Percentiles rank a stretch among this genome's conserved stretches.
phyloP scores from a whole-genome alignment of 2,329 filamentous ascomycete species.

The Scedosporium dehoogii region DNA sequence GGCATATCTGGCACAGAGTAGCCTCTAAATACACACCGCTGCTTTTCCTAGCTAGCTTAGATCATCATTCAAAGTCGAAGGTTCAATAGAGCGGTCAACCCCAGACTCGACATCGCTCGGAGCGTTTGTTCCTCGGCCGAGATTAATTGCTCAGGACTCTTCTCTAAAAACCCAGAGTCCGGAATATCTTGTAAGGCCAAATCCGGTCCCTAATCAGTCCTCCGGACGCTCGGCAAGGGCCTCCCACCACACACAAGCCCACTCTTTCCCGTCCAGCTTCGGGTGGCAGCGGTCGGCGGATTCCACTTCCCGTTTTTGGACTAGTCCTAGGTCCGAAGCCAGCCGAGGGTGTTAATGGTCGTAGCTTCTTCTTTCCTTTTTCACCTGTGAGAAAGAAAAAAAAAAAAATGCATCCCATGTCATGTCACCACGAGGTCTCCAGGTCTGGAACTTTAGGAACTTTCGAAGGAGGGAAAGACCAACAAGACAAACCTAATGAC shows the following conservation, averaged over 20 bases:
- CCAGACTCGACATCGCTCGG: neutral
- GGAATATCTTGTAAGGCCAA: neutral
- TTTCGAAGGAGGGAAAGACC: no score
- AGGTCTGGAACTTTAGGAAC: no score
- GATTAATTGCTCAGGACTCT: no score
- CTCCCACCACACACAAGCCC: neutral
- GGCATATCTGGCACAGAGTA: neutral
- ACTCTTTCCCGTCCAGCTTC: neutral
- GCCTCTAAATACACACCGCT: neutral
- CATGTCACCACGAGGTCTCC: neutral
- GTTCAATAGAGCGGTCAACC: neutral
- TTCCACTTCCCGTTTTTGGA: slow-evolving; percentile 1
- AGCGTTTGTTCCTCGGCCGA: no score
- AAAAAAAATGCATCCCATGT: neutral
- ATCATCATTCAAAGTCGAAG: neutral
- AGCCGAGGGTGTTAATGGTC: neutral
- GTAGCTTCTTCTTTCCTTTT: neutral
- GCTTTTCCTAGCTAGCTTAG: neutral
- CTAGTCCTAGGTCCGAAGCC: slow-evolving; percentile 2
- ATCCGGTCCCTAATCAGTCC: neutral
- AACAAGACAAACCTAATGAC: no score
- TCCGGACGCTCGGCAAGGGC: no score
- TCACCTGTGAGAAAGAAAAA: neutral
- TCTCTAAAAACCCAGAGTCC: no score
- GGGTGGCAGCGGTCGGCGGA: neutral